These are phyloP conservation scores for Eucalyptus caleyi DNA, from an alignment of 345 rosid genomes.

Conservation along the genomic window DNA sequence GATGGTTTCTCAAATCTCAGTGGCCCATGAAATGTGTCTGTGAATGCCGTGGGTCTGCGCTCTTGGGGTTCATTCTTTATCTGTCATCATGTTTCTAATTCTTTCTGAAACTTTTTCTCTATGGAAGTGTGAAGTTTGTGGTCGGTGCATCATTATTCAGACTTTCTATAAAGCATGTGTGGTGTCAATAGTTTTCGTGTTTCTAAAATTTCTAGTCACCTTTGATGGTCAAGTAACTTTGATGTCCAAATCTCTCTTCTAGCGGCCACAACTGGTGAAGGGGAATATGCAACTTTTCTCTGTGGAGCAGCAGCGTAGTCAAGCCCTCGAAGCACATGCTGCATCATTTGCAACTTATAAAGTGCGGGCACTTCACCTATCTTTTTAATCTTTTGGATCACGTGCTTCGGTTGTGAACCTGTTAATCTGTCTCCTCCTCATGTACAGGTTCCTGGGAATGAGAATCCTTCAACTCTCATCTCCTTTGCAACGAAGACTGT, in stretches of 20 bases:
- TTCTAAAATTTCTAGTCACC: not conserved
- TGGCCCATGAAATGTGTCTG: not conserved
- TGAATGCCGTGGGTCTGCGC: not conserved
- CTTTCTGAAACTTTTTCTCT: not conserved
- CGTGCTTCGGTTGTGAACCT: not conserved
- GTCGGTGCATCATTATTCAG: not conserved
- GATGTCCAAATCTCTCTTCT: slow-evolving; percentile 15
- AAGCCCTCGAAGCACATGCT: slow-evolving; percentile 99
- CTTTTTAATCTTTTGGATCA: not conserved
- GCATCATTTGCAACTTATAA: slow-evolving; percentile 91
- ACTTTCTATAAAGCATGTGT: not conserved
- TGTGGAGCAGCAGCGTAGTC: slow-evolving; percentile 94
- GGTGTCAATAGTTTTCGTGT: not conserved
- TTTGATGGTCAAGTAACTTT: not conserved
- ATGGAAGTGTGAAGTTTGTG: not conserved
- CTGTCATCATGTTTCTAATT: not conserved
- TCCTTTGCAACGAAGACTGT: slow-evolving; percentile 83
- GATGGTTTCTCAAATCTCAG: not conserved
- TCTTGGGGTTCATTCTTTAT: not conserved
- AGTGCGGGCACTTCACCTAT: slow-evolving; percentile 15
- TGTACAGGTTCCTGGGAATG: slow-evolving; percentile 84
- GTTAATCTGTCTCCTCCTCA: not conserved
- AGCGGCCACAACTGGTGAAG: slow-evolving; percentile 84
- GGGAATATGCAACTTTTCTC: slow-evolving; percentile 93
- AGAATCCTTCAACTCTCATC: slow-evolving; percentile 83